Evolutionary conservation across 192 early-diverging fungal species (phyloP), one percentile per base, ranked within the genome.

Genomic region (Coemansia sp.): DNA sequence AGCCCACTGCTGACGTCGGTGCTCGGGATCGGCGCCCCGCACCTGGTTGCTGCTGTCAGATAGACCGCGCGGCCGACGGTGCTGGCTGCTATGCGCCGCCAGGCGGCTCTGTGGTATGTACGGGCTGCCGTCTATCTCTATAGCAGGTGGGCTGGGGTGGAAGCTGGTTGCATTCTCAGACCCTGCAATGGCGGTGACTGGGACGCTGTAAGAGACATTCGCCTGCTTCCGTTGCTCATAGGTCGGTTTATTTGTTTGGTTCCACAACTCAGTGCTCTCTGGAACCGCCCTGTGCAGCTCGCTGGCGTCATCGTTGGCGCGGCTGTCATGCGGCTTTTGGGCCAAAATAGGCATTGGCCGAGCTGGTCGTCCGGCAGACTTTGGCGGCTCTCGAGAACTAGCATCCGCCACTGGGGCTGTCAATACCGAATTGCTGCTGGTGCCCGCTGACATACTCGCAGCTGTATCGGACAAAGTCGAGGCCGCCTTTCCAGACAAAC

Each of bases 11-110:
- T 37, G 56, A 14, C 61, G 61, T 12, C 55, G 45, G 61, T 60
- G 60, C 18, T 67, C 69, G 3, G 74, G 23, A 7, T 76, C 74
- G 8, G 56, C 61, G 14, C 70, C 65, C 13, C 57, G 57, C 38
- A 21, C n/a, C 3, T 26, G 12, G 52, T 55, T 14, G 12, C 28
- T 55, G 52, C 52, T 55, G 52, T 55, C 52, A 21, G 52, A 55
- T 55, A 55, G 26, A 61, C 64, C 13, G 61, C 50, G 23, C 67
- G 39, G 10, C 23, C 35, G 33, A 65, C 61, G 18, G 35, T 31
- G 6, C 52, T 33, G 52, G 25, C 12, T 11, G 16, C 52, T 14
- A 28, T 55, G 52, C 12, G 26, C 16, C 26, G 52, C 3, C 52
- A 31, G 26, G 52, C 52, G 52, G 26, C 7, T 55, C 26, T 55